Conservation (phyloP, 2,329 filamentous ascomycete species). For the Neofusicoccum parvum region DNA sequence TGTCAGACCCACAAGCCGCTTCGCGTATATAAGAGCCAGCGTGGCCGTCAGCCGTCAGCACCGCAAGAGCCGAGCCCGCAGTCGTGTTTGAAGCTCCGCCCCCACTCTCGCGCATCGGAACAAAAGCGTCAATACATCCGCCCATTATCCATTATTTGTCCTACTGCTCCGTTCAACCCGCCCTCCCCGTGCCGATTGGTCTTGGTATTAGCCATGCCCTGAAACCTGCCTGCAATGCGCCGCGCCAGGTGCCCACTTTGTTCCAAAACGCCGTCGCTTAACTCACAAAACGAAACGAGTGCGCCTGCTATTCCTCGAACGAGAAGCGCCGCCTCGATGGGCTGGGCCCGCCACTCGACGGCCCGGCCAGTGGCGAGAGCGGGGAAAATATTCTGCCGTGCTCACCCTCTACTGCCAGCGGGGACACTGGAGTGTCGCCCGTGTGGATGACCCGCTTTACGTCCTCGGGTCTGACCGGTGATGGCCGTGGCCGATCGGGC, state of each 20-base stretch:
- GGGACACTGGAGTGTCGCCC: constrained; percentile 1
- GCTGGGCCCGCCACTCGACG: constrained; percentile 23
- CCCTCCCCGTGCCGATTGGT: constrained; percentile 2
- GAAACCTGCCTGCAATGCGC: constrained; percentile 4
- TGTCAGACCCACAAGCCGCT: background rate
- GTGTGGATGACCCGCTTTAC: constrained; percentile 18
- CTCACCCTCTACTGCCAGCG: constrained; percentile 3
- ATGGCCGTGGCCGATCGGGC: constrained; percentile 3
- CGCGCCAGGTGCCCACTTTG: background rate
- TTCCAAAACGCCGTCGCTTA: constrained; percentile 18
- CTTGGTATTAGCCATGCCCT: constrained; percentile 15
- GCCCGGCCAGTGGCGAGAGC: constrained; percentile 37
- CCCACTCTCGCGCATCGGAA: constrained; percentile 13
- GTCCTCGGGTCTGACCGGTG: constrained; percentile 14
- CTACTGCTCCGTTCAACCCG: background rate
- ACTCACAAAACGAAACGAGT: background rate
- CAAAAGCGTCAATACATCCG: constrained; percentile 18
- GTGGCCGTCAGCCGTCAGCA: constrained; percentile 18
- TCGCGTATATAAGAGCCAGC: constrained; percentile 6
- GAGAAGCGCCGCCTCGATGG: constrained; percentile 39
- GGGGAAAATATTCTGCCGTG: constrained; percentile 23
- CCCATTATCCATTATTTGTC: constrained; percentile 19
- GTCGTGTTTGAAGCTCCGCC: constrained; percentile 1
- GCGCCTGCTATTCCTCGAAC: constrained; percentile 19
- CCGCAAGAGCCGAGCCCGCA: background rate